phyloP scores from a whole-genome alignment of 495 filamentous ascomycete genomes.

The Annulohypoxylon moriforme region DNA sequence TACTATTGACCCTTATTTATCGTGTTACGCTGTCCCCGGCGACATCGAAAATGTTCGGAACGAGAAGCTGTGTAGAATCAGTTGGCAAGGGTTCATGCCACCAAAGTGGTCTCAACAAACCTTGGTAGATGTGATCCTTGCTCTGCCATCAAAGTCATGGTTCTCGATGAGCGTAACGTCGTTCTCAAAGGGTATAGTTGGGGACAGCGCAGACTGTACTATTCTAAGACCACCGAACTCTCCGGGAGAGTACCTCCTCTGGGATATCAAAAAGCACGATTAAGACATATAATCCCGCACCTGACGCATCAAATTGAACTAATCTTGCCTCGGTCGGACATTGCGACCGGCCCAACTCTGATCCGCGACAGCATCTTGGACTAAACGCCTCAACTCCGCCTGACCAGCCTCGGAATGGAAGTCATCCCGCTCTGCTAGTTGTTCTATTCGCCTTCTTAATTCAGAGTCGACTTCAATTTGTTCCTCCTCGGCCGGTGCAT shows the following conservation, averaged over 20 bases:
- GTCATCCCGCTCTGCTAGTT: conserved; percentile 76
- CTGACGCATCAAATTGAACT: conserved; percentile 15
- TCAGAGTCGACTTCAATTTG: conserved; percentile 72
- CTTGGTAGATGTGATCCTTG: conserved; percentile 54
- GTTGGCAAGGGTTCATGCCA: conserved; percentile 64
- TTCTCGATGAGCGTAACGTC: conserved; percentile 61
- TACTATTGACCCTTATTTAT: conserved; percentile 80
- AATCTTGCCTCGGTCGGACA: conserved; percentile 70
- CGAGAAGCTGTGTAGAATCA: conserved; percentile 59
- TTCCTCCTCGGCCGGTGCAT: conserved; percentile 69
- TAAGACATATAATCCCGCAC: conserved; percentile 37
- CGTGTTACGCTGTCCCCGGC: conserved; percentile 78
- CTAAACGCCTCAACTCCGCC: conserved; percentile 71
- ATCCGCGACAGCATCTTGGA: conserved; percentile 74
- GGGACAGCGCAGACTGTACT: conserved; percentile 58
- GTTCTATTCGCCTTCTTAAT: conserved; percentile 78
- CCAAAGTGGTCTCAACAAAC: conserved; percentile 58
- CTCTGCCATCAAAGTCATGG: conserved; percentile 59
- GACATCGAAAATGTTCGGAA: conserved; percentile 40
- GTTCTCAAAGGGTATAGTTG: conserved; percentile 57
- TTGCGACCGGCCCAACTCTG: conserved; percentile 67
- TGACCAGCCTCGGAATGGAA: conserved; percentile 79
- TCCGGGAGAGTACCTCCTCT: conserved; percentile 63
- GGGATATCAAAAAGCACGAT: conserved; percentile 63
- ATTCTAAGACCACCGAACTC: conserved; percentile 58